A percentile compares a stretch with the other conserved stretches of the same genome.
These are phyloP conservation scores for Salvia hispanica DNA, from an alignment of 257 asterid genomes.

Conservation along the genomic window DNA sequence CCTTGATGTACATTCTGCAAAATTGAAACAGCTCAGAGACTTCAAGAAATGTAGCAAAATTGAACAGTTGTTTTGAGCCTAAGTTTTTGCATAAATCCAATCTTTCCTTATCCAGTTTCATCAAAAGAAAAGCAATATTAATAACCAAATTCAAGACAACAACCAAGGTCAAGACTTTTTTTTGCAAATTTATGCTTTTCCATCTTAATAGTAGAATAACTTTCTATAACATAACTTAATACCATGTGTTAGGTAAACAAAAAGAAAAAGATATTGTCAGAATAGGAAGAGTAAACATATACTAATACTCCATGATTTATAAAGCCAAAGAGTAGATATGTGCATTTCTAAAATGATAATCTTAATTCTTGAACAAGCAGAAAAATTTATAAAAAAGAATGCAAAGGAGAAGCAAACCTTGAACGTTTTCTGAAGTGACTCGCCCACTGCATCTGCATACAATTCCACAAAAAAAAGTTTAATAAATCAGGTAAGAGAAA, in stretches of 20 bases:
- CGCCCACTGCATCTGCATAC: constrained; percentile 64
- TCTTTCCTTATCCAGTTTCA: neutral
- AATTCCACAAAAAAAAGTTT: constrained; percentile 21
- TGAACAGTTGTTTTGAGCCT: neutral
- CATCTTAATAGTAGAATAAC: neutral
- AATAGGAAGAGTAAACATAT: neutral
- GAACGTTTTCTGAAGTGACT: constrained; percentile 49
- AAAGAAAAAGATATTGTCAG: neutral
- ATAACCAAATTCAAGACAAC: neutral
- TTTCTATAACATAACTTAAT: neutral
- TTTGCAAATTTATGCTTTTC: neutral
- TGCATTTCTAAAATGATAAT: neutral
- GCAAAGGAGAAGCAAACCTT: constrained; percentile 44
- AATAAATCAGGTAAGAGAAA: neutral
- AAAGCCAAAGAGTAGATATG: neutral
- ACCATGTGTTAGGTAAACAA: neutral
- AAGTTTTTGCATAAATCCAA: neutral
- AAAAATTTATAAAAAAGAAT: neutral
- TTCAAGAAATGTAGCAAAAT: neutral
- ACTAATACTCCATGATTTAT: neutral
- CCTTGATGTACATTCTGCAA: constrained; percentile 68
- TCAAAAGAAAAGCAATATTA: neutral
- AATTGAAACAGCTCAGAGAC: constrained; percentile 2
- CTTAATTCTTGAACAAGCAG: neutral
- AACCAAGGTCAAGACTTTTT: neutral